Evolutionary conservation across 768 basidiomycete species (phyloP).

Genomic region (Hypholoma sublateritium): DNA sequence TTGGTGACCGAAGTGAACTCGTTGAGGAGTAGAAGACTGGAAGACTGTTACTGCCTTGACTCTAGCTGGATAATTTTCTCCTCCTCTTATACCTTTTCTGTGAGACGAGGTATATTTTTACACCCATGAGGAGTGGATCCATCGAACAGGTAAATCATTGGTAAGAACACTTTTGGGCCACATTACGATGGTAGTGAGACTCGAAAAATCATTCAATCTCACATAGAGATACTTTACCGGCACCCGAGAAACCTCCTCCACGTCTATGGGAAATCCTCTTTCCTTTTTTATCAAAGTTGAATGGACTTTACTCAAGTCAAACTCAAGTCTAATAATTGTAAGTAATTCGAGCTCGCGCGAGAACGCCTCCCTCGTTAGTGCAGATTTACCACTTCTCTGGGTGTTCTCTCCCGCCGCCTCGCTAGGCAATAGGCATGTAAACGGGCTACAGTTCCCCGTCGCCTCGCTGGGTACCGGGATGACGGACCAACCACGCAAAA

Average conservation of each 20-base stretch:
- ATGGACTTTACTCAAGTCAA: no score
- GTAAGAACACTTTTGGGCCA: not conserved
- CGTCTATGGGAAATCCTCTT: not conserved
- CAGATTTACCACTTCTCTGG: no score
- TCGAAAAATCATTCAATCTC: not conserved
- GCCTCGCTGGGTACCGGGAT: no score
- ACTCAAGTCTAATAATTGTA: no score
- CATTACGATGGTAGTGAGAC: not conserved
- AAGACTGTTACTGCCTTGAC: conserved; percentile 5
- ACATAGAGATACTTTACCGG: not conserved
- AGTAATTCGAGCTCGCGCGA: no score
- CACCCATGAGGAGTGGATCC: not conserved
- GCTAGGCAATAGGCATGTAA: no score
- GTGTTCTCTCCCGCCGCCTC: no score
- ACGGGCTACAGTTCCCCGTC: no score
- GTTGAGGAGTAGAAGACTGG: not conserved
- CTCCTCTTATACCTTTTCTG: conserved; percentile 5
- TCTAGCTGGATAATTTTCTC: not conserved
- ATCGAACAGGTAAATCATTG: not conserved
- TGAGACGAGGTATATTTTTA: not conserved
- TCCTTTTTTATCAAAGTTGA: no score
- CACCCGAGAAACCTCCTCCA: not conserved
- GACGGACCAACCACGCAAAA: no score
- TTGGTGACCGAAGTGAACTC: conserved; percentile 1
- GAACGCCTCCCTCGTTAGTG: no score